Evolutionary conservation across 2,329 filamentous ascomycete species (phyloP).

Genomic region (Hyphodiscus sp.): DNA sequence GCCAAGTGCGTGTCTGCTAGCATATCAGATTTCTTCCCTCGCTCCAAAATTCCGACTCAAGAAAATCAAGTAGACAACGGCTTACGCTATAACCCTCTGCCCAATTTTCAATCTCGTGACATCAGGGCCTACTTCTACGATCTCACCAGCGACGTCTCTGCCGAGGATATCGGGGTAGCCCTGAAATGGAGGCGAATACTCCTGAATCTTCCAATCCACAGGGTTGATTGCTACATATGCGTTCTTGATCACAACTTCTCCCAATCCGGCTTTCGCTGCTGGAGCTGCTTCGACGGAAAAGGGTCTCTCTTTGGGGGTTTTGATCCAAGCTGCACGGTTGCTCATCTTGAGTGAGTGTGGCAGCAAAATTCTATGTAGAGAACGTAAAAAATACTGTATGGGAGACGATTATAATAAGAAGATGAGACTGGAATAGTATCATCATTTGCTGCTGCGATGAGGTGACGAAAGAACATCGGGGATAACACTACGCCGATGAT

Average conservation of each 20-base stretch:
- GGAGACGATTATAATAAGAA: too few species aligned
- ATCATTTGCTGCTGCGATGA: too few species aligned
- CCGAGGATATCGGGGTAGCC: conserved; percentile 35
- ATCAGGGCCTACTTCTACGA: conserved; percentile 42
- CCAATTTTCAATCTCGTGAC: conserved; percentile 40
- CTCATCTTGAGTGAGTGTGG: not conserved
- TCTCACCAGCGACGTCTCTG: conserved; percentile 48
- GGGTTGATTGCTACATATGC: conserved; percentile 37
- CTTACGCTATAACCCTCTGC: conserved; percentile 37
- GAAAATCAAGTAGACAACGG: not conserved
- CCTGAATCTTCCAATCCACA: conserved; percentile 30
- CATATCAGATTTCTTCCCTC: not conserved
- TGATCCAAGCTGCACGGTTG: not conserved
- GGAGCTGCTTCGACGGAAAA: not conserved
- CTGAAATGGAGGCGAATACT: not conserved
- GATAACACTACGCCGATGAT: too few species aligned
- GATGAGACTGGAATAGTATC: too few species aligned
- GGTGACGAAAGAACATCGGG: too few species aligned
- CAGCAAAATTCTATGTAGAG: too few species aligned
- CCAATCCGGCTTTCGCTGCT: not conserved
- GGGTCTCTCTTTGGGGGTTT: not conserved
- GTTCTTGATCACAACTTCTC: conserved; percentile 34
- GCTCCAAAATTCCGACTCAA: not conserved
- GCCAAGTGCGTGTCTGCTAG: conserved; percentile 21
- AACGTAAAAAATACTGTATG: too few species aligned